Percentiles rank a stretch among this genome's conserved stretches.
These are phyloP conservation scores for Monosporozyma siamensis DNA, from an alignment of 805 yeast genomes.

Conservation along the genomic window DNA sequence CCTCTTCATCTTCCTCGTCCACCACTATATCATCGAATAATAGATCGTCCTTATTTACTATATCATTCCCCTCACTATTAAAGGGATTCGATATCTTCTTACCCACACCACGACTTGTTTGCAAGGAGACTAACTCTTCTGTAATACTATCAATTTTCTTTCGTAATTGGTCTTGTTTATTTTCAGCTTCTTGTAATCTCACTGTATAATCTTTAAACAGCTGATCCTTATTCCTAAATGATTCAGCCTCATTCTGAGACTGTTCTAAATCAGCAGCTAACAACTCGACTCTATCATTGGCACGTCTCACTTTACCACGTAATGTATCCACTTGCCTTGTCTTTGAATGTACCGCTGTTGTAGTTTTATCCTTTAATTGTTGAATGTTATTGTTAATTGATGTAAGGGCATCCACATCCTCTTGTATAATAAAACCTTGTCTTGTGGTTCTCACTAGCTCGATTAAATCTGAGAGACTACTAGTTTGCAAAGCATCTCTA, in stretches of 20 bases:
- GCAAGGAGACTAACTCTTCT: background rate
- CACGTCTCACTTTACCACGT: background rate
- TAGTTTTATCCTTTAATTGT: constrained; percentile 6
- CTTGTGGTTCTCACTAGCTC: constrained; percentile 19
- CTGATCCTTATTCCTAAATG: constrained; percentile 11
- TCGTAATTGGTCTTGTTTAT: background rate
- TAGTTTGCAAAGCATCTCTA: constrained; percentile 4
- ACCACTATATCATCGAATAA: constrained; percentile 9
- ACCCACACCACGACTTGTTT: background rate
- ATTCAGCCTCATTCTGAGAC: constrained; percentile 12
- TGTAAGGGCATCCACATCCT: constrained; percentile 14
- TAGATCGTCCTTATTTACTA: background rate
- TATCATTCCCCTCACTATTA: background rate
- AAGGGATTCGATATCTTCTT: background rate
- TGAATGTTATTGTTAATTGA: constrained; percentile 13
- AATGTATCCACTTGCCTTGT: background rate
- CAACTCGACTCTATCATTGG: constrained; percentile 1
- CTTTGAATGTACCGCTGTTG: constrained; percentile 6
- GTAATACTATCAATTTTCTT: background rate
- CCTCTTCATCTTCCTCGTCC: constrained; percentile 1
- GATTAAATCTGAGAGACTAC: constrained; percentile 15
- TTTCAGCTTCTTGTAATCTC: constrained; percentile 15
- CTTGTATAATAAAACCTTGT: constrained; percentile 22
- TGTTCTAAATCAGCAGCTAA: constrained; percentile 9
- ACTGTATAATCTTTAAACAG: constrained; percentile 14